Conservation (phyloP, 1,139 yeast genomes). For the Saccharomyces pastorianus region DNA sequence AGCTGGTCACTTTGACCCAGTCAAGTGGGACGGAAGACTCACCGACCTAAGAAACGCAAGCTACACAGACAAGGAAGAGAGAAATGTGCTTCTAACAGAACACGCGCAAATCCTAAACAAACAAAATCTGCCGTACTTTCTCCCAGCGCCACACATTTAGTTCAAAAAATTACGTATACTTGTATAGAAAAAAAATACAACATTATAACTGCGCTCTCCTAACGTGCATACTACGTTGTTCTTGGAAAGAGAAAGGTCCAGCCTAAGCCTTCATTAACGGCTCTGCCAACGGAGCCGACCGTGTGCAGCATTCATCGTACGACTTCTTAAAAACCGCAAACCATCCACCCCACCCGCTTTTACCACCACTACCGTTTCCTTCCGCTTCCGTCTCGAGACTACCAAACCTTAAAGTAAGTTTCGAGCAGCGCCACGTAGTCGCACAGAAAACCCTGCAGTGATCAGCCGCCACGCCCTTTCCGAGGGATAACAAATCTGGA, state of each 20-base stretch:
- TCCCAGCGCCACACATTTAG: not conserved
- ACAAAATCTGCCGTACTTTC: not conserved
- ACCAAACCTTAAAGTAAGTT: not conserved
- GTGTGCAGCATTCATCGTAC: no score
- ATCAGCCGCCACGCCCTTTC: not conserved
- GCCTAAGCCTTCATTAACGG: no score
- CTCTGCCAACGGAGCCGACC: no score
- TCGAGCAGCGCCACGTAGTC: not conserved
- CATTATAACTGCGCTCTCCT: no score
- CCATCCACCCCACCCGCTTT: no score
- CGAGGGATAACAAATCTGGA: not conserved
- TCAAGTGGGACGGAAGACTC: conserved; percentile 3
- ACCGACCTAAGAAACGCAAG: not conserved
- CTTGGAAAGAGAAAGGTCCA: no score
- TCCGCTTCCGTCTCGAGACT: not conserved
- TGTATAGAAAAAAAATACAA: no score
- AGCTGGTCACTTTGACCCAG: not conserved
- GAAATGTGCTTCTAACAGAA: conserved; percentile 1
- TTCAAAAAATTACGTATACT: no score
- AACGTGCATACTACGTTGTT: no score
- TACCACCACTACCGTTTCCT: not conserved
- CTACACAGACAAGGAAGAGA: conserved; percentile 1
- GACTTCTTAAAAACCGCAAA: no score
- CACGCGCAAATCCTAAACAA: conserved; percentile 3
- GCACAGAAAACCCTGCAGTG: not conserved